These are phyloP conservation scores for Nephelium lappaceum DNA, from an alignment of 345 rosid species.

Conservation along the genomic window DNA sequence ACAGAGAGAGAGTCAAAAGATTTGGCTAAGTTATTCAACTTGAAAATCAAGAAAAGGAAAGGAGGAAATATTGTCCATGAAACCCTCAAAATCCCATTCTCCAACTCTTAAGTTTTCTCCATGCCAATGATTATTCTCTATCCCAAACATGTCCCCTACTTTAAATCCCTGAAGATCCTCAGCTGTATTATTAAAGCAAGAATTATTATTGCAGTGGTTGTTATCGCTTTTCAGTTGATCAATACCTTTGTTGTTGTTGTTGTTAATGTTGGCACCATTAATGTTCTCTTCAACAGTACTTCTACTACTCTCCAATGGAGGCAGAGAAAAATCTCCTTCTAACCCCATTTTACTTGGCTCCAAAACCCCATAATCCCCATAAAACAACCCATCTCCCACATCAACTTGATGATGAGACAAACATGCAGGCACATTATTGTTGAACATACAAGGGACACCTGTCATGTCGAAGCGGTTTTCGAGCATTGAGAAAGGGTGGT, in stretches of 20 bases:
- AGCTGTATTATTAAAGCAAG: slow-evolving; percentile 50
- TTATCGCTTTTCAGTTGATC: slow-evolving; percentile 44
- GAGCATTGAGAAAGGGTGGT: slow-evolving; percentile 41
- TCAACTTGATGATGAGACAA: slow-evolving; percentile 29
- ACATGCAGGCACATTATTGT: slow-evolving; percentile 42
- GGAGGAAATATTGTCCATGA: slow-evolving; percentile 67
- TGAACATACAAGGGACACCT: slow-evolving; percentile 36
- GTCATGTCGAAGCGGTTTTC: slow-evolving; percentile 38
- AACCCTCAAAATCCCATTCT: slow-evolving; percentile 91
- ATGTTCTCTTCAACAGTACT: slow-evolving; percentile 24
- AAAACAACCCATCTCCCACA: slow-evolving; percentile 33
- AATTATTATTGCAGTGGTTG: slow-evolving; percentile 44
- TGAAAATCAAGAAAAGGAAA: slow-evolving; percentile 89
- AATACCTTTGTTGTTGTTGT: slow-evolving; percentile 16
- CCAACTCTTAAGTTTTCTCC: slow-evolving; percentile 74
- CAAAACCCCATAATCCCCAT: slow-evolving; percentile 40
- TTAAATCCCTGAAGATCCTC: slow-evolving; percentile 38
- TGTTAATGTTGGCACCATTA: slow-evolving; percentile 26
- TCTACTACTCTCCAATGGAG: slow-evolving; percentile 46
- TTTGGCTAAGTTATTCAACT: slow-evolving; percentile 38
- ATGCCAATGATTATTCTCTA: slow-evolving; percentile 66
- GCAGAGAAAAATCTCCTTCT: slow-evolving; percentile 56
- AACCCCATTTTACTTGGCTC: slow-evolving; percentile 42
- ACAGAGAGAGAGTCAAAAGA: slow-evolving; percentile 3
- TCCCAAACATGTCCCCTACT: slow-evolving; percentile 55